A percentile compares a stretch with the other conserved stretches of the same genome.
Conservation (phyloP, 1,139 yeast species). For the Meyerozyma sp. region DNA sequence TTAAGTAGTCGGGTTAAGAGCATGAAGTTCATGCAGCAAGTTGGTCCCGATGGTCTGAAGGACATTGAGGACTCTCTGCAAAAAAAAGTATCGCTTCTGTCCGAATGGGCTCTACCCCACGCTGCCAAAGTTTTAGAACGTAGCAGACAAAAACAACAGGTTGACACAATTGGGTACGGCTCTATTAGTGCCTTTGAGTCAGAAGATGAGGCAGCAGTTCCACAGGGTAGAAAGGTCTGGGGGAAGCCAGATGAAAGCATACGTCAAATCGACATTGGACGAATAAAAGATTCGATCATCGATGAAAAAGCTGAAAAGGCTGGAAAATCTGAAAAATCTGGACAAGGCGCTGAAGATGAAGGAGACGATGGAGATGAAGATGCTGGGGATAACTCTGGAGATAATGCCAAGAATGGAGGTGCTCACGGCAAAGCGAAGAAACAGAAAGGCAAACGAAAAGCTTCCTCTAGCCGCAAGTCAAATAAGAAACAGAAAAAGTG, state of each 20-base stretch:
- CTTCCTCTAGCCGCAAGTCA: slow-evolving; percentile 21
- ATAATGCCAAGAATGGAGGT: too few relatives aligned
- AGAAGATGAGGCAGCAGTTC: neutral
- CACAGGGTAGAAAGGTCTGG: slow-evolving; percentile 7
- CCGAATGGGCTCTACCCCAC: slow-evolving; percentile 1
- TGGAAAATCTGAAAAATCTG: slow-evolving; percentile 1
- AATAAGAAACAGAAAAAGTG: slow-evolving; percentile 11
- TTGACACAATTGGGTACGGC: neutral
- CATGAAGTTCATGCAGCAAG: slow-evolving; percentile 59
- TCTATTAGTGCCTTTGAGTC: neutral
- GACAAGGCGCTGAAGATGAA: slow-evolving; percentile 1
- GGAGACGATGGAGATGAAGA: neutral
- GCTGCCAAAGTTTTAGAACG: neutral
- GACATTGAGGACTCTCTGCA: neutral
- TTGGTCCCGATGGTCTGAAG: slow-evolving; percentile 11
- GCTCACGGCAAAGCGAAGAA: slow-evolving; percentile 9
- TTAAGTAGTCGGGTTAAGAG: slow-evolving; percentile 64
- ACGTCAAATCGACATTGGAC: neutral
- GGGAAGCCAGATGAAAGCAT: slow-evolving; percentile 4
- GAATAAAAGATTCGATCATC: slow-evolving; percentile 1
- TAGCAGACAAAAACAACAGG: neutral
- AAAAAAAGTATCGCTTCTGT: neutral
- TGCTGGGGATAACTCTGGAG: too few relatives aligned
- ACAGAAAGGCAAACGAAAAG: slow-evolving; percentile 10
- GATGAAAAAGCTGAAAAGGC: slow-evolving; percentile 1